Base-by-base conservation (phyloP, 2,329 filamentous ascomycete species). In the Fusarium annulatum region DNA sequence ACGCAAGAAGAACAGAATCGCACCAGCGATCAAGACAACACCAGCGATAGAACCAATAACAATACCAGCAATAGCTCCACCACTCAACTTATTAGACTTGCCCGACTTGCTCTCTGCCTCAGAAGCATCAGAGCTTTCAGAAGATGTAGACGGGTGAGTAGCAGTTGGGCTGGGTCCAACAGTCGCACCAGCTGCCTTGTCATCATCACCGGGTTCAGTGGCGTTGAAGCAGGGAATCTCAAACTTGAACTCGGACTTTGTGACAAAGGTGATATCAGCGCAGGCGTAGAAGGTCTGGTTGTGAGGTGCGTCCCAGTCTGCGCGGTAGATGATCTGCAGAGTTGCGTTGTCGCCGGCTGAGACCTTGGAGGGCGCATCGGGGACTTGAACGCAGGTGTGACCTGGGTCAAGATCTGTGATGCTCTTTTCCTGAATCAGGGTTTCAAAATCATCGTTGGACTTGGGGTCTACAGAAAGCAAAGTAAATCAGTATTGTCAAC, bases 21-120 rank as follows among this genome's bases (percentile, higher is more conserved):
- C 84, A 2, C 85, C 89, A n/a, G 86, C 85, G 14, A 95, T 79
- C 15, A 94, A 79, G 2, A 86, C 85, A 9, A 90, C 87, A 48
- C 90, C 93, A 15, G 88, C 84, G 14, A 96, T 81, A 6, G 90
- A 87, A 38, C 93, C 94, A 68, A 95, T 85, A 5, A 93, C 92
- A 67, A 94, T 91, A 2, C 93, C 93, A 6, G 93, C 93, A 77
- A 95, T 94, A 26, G 89, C 88, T 46, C 92, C 93, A 26, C 89
- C 89, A 19, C 95, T 94, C 36, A 89, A 87, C 46, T 92, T 92
- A 30, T 89, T 89, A 9, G 90, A 91, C 5, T 79, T 80, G 59
- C 74, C 71, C 0, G 64, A 61, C 23, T 45, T 30, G 14, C 42
- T 41, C 2, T 66, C 49, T 3, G 43, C 42, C 7, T 61, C 71